Evolutionary conservation across 2,329 filamentous ascomycete species (phyloP).

Genomic region (Boeremia exigua): DNA sequence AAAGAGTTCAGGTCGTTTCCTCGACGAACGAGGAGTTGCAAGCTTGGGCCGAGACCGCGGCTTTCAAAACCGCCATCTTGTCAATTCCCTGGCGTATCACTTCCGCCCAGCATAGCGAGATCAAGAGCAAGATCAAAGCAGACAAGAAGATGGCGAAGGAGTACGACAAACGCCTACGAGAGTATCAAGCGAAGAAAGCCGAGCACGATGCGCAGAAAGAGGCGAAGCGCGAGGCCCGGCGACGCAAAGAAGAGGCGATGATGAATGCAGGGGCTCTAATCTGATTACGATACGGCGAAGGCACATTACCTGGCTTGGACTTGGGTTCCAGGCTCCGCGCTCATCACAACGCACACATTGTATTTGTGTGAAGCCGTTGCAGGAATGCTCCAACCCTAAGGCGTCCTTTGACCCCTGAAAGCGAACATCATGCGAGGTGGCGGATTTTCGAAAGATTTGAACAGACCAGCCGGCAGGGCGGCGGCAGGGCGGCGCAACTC

Average conservation of each 20-base stretch:
- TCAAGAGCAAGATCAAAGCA: constrained; percentile 50
- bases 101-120: constrained; percentile 50
- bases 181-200: constrained; percentile 43
- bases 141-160: constrained; percentile 49
- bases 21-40: constrained; percentile 62
- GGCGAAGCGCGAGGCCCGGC: constrained; percentile 51
- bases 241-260: constrained; percentile 51
- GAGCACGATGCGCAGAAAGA: constrained; percentile 41
- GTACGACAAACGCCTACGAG: constrained; percentile 40
- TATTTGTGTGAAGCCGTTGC: too few species aligned
- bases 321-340: too few species aligned
- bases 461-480: neutral
- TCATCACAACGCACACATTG: too few species aligned
- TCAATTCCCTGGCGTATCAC: constrained; percentile 60
- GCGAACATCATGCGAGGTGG: too few species aligned
- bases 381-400: too few species aligned
- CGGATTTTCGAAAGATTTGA: neutral
- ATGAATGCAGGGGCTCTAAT: constrained; percentile 51
- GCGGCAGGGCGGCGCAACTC: neutral
- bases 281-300: constrained; percentile 7
- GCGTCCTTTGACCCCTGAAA: too few species aligned
- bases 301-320: neutral
- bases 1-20: constrained; percentile 57
- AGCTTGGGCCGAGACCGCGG: constrained; percentile 59
- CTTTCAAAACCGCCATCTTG: constrained; percentile 59